These are phyloP conservation scores for Suaeda aralocaspica DNA, from an alignment of 148 eudicot genomes.

Conservation along the genomic window DNA sequence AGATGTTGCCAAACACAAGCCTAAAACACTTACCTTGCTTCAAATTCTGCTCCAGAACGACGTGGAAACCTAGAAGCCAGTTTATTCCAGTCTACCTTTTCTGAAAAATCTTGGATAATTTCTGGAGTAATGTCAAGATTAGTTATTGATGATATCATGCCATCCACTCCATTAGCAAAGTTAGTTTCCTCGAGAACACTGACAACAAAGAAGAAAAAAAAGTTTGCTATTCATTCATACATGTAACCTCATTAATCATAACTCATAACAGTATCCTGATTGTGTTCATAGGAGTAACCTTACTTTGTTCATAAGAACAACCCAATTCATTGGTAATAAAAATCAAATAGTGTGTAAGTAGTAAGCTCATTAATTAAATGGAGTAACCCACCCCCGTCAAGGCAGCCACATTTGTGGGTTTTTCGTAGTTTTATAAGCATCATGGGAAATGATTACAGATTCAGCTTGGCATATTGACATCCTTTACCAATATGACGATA, in stretches of 20 bases:
- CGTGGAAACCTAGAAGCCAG: constrained; percentile 55
- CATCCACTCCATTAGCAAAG: constrained; percentile 39
- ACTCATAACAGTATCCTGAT: too few species aligned
- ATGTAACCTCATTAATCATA: too few species aligned
- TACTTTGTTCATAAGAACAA: too few species aligned
- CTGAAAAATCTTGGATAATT: constrained; percentile 49
- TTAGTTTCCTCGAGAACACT: constrained; percentile 44
- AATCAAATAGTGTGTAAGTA: too few species aligned
- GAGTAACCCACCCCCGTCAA: too few species aligned
- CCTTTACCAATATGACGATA: not conserved
- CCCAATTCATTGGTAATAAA: too few species aligned
- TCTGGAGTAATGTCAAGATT: constrained; percentile 55
- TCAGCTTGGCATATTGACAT: not conserved
- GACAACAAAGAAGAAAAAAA: not conserved
- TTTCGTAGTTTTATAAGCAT: too few species aligned
- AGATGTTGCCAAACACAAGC: not conserved
- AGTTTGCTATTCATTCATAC: too few species aligned
- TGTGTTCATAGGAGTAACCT: too few species aligned
- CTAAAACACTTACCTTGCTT: constrained; percentile 47
- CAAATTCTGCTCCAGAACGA: constrained; percentile 79
- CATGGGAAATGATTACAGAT: too few species aligned
- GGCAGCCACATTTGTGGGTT: too few species aligned
- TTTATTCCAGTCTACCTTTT: constrained; percentile 75
- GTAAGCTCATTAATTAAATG: too few species aligned
- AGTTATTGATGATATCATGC: constrained; percentile 43